phyloP scores from a whole-genome alignment of 345 rosid genomes.

The Linum usitatissimum region DNA sequence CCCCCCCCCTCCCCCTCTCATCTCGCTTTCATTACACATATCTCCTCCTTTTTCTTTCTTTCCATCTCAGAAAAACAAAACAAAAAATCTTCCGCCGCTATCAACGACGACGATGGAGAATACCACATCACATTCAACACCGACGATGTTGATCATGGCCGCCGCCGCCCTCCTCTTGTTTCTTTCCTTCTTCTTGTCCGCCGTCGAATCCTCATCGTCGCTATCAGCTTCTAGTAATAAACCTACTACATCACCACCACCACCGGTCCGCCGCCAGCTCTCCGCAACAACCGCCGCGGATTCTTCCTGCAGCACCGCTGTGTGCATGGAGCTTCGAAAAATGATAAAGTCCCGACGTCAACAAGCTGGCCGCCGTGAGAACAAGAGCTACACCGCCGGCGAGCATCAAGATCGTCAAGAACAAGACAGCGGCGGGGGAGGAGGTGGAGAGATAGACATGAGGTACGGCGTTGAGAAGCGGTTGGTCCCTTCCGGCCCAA shows the following conservation, averaged over 20 bases:
- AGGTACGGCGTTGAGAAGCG: slow-evolving; percentile 57
- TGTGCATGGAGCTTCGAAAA: neutral
- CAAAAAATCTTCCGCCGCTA: no score
- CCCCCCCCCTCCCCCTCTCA: no score
- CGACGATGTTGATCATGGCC: neutral
- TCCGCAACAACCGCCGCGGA: neutral
- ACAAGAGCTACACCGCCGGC: neutral
- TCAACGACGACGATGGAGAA: no score
- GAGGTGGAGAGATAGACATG: slow-evolving; percentile 34
- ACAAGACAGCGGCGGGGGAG: neutral
- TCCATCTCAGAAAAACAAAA: no score
- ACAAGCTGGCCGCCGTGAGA: neutral
- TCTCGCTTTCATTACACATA: no score
- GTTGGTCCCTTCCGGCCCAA: slow-evolving; percentile 60
- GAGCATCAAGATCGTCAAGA: neutral
- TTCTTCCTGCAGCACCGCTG: neutral
- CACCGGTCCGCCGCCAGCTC: neutral
- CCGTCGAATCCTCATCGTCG: no score
- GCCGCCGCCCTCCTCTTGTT: neutral
- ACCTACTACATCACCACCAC: neutral
- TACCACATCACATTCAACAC: neutral
- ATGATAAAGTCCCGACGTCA: neutral
- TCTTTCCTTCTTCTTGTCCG: neutral
- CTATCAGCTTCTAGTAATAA: neutral
- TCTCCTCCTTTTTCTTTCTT: no score